A percentile compares a stretch with the other conserved stretches of the same genome.
Evolutionary conservation across 2,329 filamentous ascomycete genomes (phyloP).

Genomic region (Diplocarpon rosae): DNA sequence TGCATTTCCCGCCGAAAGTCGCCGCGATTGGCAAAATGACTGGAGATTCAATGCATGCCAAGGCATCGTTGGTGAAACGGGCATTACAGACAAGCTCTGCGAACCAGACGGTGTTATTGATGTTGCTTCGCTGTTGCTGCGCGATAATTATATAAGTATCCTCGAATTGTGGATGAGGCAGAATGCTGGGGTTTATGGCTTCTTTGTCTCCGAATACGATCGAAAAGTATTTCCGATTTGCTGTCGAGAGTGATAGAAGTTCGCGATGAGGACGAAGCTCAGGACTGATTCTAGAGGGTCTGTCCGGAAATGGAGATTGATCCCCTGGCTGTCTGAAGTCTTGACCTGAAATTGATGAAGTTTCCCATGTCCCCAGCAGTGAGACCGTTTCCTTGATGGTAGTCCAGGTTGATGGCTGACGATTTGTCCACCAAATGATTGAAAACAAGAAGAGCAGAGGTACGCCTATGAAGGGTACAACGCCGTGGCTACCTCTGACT

Average conservation of each 20-base stretch:
- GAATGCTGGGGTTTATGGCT: slow-evolving; percentile 44
- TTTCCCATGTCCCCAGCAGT: too few relatives aligned
- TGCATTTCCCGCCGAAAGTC: slow-evolving; percentile 35
- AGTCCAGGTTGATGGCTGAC: not conserved
- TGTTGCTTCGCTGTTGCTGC: slow-evolving; percentile 30
- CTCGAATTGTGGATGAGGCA: slow-evolving; percentile 39
- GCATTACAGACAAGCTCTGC: slow-evolving; percentile 41
- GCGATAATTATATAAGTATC: slow-evolving; percentile 42
- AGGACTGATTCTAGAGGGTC: slow-evolving; percentile 1
- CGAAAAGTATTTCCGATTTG: slow-evolving; percentile 36
- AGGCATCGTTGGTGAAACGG: slow-evolving; percentile 31
- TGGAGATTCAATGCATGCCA: slow-evolving; percentile 34
- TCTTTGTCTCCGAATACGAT: slow-evolving; percentile 35
- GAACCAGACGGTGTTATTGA: slow-evolving; percentile 26
- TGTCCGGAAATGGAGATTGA: not conserved
- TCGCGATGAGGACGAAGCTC: slow-evolving; percentile 16
- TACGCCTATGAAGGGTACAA: not conserved
- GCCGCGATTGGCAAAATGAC: slow-evolving; percentile 35
- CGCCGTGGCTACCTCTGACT: not conserved
- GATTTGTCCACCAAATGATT: slow-evolving; percentile 1
- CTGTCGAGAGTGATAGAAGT: slow-evolving; percentile 33
- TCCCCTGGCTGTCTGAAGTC: not conserved
- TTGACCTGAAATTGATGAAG: too few relatives aligned
- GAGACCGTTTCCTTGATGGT: too few relatives aligned
- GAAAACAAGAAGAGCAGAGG: slow-evolving; percentile 2